Base-by-base conservation (phyloP, 345 rosid species). In the Populus euphratica region DNA sequence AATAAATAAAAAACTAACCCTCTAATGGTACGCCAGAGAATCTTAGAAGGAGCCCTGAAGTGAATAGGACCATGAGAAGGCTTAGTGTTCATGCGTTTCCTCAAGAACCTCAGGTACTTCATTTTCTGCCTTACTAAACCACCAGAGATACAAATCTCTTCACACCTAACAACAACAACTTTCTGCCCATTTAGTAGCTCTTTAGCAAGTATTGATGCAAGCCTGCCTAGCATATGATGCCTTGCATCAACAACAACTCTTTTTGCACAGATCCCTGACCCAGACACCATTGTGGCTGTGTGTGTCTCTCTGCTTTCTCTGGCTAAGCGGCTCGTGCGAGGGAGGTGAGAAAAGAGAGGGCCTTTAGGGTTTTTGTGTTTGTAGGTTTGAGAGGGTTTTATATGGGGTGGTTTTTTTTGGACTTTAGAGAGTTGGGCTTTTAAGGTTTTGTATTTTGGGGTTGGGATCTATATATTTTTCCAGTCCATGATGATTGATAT, bases 61-160 rank as follows among this genome's bases (percentile, higher is more conserved):
- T 83, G 86, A 69, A 83, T 83, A 66, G 86, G 86, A 5, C 86
- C 86, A 27, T 83, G 86, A 59, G 83, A 82, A 66, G 85, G 85
- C 74, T 82, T 82, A 11, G 85, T 82, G 74, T 82, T 82, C 84
- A 75, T 77, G 23, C 81, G 81, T 62, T 78, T 78, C 13, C 81
- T 64, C 72, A 78, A 67, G 73, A 79, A 79, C 65, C 82, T 59
- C 74, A 79, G 4, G 74, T 73, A 79, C 74, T 79, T 79, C 82
- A 79, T 79, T 69, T 79, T 79, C 68, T 79, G 82, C 54, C 82
- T 79, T 2, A 79, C 82, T 62, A 79, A 35, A 0, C 82, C 82
- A 56, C 85, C 79, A 36, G 80, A 78, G 38, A 79, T 35, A 68
- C 82, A 82, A 21, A 82, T 78, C 80, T 83, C 86, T 70, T 83